Conservation (phyloP, 768 basidiomycete genomes). For the Mycena amicta region DNA sequence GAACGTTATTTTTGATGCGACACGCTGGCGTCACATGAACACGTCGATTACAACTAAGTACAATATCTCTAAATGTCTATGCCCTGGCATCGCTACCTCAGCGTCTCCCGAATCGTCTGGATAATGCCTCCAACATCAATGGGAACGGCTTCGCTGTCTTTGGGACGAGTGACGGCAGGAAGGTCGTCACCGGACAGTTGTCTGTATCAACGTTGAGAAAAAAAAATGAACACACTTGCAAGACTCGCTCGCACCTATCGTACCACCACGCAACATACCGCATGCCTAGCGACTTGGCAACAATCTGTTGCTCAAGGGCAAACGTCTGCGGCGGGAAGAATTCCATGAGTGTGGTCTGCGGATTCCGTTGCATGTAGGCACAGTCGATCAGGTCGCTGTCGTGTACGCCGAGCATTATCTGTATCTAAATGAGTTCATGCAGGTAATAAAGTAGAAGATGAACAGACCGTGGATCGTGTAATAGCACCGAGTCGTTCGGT, state of each 20-base stretch:
- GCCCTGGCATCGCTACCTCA: conserved; percentile 1
- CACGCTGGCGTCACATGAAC: conserved; percentile 25
- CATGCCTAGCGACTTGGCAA: conserved; percentile 55
- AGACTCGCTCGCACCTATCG: conserved; percentile 32
- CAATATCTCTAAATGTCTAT: conserved; percentile 1
- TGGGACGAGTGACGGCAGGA: conserved; percentile 10
- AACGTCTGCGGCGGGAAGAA: conserved; percentile 73
- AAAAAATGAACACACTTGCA: background rate
- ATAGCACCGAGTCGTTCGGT: conserved; percentile 65
- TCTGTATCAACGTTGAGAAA: background rate
- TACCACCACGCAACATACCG: conserved; percentile 64
- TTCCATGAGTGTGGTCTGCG: conserved; percentile 70
- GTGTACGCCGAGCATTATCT: conserved; percentile 66
- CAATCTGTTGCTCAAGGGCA: conserved; percentile 60
- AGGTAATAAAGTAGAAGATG: conserved; percentile 2
- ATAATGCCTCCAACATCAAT: conserved; percentile 19
- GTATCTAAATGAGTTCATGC: conserved; percentile 14
- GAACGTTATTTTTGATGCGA: conserved; percentile 19
- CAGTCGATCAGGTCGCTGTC: conserved; percentile 67
- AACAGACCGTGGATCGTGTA: conserved; percentile 66
- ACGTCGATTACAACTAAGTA: too few relatives aligned
- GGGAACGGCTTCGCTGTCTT: conserved; percentile 6
- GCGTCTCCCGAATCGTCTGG: conserved; percentile 7
- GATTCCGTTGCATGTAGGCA: conserved; percentile 66
- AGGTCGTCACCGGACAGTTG: conserved; percentile 13